Evolutionary conservation across 140 eudicot genomes (phyloP).

Genomic region (Flaveria floridana): DNA sequence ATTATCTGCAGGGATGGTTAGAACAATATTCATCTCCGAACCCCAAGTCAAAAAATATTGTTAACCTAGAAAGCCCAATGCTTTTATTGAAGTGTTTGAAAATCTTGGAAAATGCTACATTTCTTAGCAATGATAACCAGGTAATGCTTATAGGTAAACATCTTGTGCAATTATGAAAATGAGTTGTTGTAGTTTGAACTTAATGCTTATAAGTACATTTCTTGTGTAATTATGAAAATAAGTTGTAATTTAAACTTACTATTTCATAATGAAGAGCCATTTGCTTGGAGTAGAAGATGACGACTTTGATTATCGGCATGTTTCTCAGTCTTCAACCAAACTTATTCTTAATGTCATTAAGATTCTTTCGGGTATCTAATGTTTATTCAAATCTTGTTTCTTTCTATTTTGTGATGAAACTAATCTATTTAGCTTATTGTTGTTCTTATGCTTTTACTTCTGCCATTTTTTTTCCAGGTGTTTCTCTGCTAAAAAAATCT

Average conservation of each 20-base stretch:
- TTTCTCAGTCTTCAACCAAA: slow-evolving; percentile 59
- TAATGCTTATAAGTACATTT: neutral
- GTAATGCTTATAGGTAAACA: slow-evolving; percentile 30
- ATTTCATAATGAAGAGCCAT: slow-evolving; percentile 56
- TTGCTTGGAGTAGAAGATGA: slow-evolving; percentile 72
- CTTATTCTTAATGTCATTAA: slow-evolving; percentile 72
- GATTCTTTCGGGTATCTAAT: slow-evolving; percentile 76
- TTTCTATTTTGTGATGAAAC: neutral
- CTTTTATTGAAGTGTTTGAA: slow-evolving; percentile 81
- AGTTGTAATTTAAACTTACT: slow-evolving; percentile 23
- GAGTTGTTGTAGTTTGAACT: slow-evolving; percentile 20
- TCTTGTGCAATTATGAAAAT: neutral
- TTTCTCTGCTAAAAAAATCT: slow-evolving; percentile 52
- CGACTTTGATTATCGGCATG: slow-evolving; percentile 43
- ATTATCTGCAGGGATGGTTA: slow-evolving; percentile 63
- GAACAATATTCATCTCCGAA: slow-evolving; percentile 38
- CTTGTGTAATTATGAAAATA: neutral
- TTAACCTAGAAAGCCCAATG: slow-evolving; percentile 56
- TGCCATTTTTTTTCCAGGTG: slow-evolving; percentile 40
- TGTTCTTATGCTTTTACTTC: neutral
- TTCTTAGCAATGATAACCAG: slow-evolving; percentile 87
- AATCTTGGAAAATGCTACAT: slow-evolving; percentile 88
- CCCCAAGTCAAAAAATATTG: slow-evolving; percentile 40
- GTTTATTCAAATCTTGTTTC: slow-evolving; percentile 4
- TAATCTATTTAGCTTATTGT: neutral